Base-by-base conservation (phyloP, 2,329 filamentous ascomycete genomes). In the Phyllosticta paracitricarpa region DNA sequence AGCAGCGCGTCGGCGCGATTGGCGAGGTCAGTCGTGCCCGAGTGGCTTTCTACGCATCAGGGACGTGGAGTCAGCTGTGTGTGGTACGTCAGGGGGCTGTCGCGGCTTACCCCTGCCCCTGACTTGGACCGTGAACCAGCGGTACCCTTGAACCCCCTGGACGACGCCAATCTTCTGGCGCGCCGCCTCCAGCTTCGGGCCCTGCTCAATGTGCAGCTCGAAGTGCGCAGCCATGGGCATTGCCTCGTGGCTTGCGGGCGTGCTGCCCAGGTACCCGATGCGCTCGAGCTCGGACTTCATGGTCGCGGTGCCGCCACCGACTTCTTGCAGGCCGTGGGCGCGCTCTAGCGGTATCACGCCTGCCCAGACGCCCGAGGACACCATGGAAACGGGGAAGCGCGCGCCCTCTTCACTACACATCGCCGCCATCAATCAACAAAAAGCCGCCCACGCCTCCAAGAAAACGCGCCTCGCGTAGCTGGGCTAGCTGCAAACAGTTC, bases 161-260 rank as follows among this genome's bases (percentile, higher is more conserved):
- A 92, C 89, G 6, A 89, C 81, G 24, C 87, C 86, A 58, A 93
- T 81, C 59, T 85, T 84, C 65, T 85, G 80, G 26, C 79, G 75
- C 28, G 81, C 78, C 17, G 79, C 79, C 68, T 92, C 85, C 0
- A 95, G 79, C 35, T 90, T 83, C 0, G 89, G 89, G 0, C 89
- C 89, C 71, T 95, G 91, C 71, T 95, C 90, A 59, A 93, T 93
- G 69, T 94, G 89, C 9, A 94, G 79, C 72, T 93, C 89, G 68
- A 93, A 92, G 71, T 93, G 89, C 0, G 88, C 89, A 0, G 83
- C 87, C 74, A 91, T 84, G 0, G 87, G 87, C 17, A 81, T 83
- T 33, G 79, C 76, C 64, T 80, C 77, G 70, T 87, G 79, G 59
- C 78, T 84, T 24, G 82, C 82, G 8, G 81, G 79, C 0, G 79